Conservation (phyloP, 495 filamentous ascomycete species). For the Penicillium mononematosum region DNA sequence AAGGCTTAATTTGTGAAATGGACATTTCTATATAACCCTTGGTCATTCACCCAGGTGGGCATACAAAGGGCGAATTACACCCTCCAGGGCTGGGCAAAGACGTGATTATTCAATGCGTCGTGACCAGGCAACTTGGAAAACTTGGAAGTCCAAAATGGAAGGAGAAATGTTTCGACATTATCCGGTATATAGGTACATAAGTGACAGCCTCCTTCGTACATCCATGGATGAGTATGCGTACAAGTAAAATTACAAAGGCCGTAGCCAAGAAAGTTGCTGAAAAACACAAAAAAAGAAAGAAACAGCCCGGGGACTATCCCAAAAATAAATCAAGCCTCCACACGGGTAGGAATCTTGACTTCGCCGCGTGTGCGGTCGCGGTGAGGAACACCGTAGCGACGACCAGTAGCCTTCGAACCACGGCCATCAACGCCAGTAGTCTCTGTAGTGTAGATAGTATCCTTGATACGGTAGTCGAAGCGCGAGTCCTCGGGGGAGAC, state of each 20-base stretch:
- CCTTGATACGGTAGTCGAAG: constrained; percentile 80
- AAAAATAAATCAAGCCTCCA: constrained; percentile 42
- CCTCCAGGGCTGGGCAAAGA: too few species aligned
- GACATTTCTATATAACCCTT: too few species aligned
- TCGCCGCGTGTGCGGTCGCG: constrained; percentile 71
- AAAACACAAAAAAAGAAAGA: constrained; percentile 5
- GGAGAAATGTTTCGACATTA: constrained; percentile 14
- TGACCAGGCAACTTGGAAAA: too few species aligned
- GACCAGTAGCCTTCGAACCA: constrained; percentile 55
- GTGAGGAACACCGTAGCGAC: constrained; percentile 67
- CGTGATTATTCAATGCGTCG: too few species aligned
- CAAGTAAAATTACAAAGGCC: constrained; percentile 24
- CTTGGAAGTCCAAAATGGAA: background rate
- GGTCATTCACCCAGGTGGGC: too few species aligned
- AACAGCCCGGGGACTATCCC: background rate
- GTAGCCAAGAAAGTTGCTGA: constrained; percentile 7
- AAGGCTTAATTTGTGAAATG: too few species aligned
- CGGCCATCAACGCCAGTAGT: constrained; percentile 62
- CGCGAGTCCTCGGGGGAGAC: constrained; percentile 54
- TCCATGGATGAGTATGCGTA: constrained; percentile 21
- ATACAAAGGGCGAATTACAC: too few species aligned
- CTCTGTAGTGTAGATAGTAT: constrained; percentile 55
- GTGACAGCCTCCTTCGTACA: constrained; percentile 23
- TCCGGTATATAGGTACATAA: constrained; percentile 35
- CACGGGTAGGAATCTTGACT: constrained; percentile 68